Percentiles rank a stretch among this genome's conserved stretches.
These are phyloP conservation scores for Penicillium paneum DNA, from an alignment of 2,329 filamentous ascomycete genomes.

Conservation along the genomic window DNA sequence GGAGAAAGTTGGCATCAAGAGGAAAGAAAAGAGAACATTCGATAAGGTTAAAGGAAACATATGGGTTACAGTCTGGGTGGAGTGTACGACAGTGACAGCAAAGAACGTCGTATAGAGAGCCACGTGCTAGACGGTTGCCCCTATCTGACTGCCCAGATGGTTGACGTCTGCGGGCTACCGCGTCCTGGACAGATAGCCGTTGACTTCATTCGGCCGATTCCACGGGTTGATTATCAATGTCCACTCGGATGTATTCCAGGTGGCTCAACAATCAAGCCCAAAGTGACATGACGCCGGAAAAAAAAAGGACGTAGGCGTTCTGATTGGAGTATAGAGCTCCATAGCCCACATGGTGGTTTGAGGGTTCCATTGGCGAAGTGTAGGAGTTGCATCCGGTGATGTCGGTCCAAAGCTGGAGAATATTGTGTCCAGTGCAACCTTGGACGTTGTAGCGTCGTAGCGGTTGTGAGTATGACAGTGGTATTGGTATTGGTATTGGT, in stretches of 20 bases:
- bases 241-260: slow-evolving; percentile 11
- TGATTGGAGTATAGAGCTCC: slow-evolving; percentile 5
- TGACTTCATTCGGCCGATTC: slow-evolving; percentile 10
- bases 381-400: slow-evolving; percentile 32
- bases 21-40: slow-evolving; percentile 7
- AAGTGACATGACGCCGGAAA: slow-evolving; percentile 7
- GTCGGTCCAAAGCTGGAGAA: slow-evolving; percentile 20
- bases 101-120: slow-evolving; percentile 14
- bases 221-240: not conserved
- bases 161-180: not conserved
- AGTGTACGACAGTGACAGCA: slow-evolving; percentile 26
- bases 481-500: slow-evolving; percentile 2
- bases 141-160: not conserved
- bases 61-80: slow-evolving; percentile 28
- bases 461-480: not conserved
- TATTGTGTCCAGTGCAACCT: slow-evolving; percentile 21
- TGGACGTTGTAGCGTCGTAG: slow-evolving; percentile 18
- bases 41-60: slow-evolving; percentile 6
- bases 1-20: not conserved
- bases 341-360: not conserved
- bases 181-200: not conserved
- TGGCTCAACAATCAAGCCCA: slow-evolving; percentile 13
- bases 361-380: slow-evolving; percentile 22
- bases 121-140: not conserved
- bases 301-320: not conserved